Evolutionary conservation across 1,139 yeast species (phyloP).

Genomic region (Hemisphaericaspora lyxosophila): DNA sequence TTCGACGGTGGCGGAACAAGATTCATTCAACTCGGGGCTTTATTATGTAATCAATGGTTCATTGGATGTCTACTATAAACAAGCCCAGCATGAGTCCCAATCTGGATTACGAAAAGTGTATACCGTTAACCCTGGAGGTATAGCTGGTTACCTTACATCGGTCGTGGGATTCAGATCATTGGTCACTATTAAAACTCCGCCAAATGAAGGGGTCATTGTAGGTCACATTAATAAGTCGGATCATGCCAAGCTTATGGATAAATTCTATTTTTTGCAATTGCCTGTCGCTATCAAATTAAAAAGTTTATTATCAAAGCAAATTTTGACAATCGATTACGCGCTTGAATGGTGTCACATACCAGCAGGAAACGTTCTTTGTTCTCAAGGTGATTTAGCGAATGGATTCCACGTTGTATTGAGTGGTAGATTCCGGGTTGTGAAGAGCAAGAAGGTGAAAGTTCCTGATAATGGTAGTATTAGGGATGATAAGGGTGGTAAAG

Average conservation of each 20-base stretch:
- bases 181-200: slow-evolving; percentile 61
- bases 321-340: slow-evolving; percentile 82
- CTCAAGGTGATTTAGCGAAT: slow-evolving; percentile 85
- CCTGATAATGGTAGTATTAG: slow-evolving; percentile 6
- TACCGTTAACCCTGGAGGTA: slow-evolving; percentile 71
- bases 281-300: slow-evolving; percentile 76
- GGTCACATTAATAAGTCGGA: slow-evolving; percentile 69
- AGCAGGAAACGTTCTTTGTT: slow-evolving; percentile 78
- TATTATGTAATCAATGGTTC: slow-evolving; percentile 78
- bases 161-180: slow-evolving; percentile 78
- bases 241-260: slow-evolving; percentile 68
- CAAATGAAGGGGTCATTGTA: slow-evolving; percentile 55
- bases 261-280: slow-evolving; percentile 71
- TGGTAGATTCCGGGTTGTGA: slow-evolving; percentile 79
- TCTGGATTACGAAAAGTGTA: slow-evolving; percentile 38
- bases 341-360: slow-evolving; percentile 91
- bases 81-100: slow-evolving; percentile 19
- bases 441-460: slow-evolving; percentile 19
- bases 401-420: slow-evolving; percentile 89
- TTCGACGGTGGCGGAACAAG: slow-evolving; percentile 59
- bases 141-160: slow-evolving; percentile 85
- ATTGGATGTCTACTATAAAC: slow-evolving; percentile 55
- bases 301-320: slow-evolving; percentile 60
- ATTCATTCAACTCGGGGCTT: slow-evolving; percentile 68
- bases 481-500: slow-evolving; percentile 10